Conservation (phyloP, 192 early-diverging fungal genomes). For the Backusella westeae region DNA sequence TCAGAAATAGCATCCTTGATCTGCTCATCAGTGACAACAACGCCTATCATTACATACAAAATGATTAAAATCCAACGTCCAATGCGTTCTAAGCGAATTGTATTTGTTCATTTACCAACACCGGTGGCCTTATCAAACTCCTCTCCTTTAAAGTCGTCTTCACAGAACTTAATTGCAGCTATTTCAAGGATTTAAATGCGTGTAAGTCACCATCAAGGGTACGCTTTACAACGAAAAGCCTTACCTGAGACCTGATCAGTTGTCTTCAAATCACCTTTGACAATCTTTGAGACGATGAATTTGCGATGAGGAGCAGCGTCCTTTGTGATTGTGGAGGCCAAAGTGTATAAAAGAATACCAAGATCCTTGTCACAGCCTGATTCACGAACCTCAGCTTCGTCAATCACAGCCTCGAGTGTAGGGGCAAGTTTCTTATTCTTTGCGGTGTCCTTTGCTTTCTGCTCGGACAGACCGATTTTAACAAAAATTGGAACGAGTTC, state of each 20-base stretch:
- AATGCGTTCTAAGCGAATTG: background rate
- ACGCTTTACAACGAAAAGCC: no score
- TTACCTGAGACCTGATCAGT: conserved; percentile 87
- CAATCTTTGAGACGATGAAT: conserved; percentile 83
- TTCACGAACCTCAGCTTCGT: conserved; percentile 55
- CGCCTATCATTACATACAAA: conserved; percentile 50
- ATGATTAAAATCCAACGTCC: background rate
- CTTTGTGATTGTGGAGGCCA: conserved; percentile 86
- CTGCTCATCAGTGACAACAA: conserved; percentile 77
- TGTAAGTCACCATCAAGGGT: no score
- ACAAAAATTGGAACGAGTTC: conserved; percentile 71
- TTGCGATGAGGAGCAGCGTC: conserved; percentile 69
- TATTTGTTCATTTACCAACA: conserved; percentile 65
- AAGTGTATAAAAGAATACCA: conserved; percentile 80
- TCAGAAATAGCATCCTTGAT: conserved; percentile 61
- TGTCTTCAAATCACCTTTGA: conserved; percentile 60
- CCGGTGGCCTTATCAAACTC: conserved; percentile 88
- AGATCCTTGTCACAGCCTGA: conserved; percentile 50
- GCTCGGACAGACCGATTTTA: conserved; percentile 83
- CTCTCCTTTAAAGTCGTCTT: conserved; percentile 60
- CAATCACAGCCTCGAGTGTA: conserved; percentile 68
- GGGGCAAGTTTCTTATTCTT: conserved; percentile 95
- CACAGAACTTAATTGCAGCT: conserved; percentile 91
- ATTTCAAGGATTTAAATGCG: background rate
- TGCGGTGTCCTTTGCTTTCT: conserved; percentile 92